phyloP scores from a whole-genome alignment of 768 basidiomycete genomes.

The Boletus subparvulus region DNA sequence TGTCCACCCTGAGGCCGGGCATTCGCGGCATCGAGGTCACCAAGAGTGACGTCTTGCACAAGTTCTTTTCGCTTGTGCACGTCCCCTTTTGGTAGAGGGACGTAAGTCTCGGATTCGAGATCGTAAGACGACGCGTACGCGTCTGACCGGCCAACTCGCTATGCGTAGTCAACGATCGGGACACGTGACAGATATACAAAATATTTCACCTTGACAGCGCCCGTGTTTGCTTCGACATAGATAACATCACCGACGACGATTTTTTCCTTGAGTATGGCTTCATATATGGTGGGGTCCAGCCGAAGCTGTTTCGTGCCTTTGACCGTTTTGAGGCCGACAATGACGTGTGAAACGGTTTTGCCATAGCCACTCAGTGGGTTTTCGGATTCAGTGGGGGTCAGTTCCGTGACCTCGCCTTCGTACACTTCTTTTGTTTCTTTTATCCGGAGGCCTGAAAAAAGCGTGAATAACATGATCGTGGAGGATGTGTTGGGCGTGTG shows the following conservation, averaged over 20 bases:
- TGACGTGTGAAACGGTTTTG: constrained; percentile 97
- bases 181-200: neutral
- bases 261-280: constrained; percentile 96
- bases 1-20: constrained; percentile 95
- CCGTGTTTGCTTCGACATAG: constrained; percentile 91
- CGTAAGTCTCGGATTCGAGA: constrained; percentile 97
- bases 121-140: constrained; percentile 98
- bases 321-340: constrained; percentile 93
- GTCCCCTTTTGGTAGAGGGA: constrained; percentile 94
- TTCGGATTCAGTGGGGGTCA: constrained; percentile 94
- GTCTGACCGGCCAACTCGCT: constrained; percentile 96
- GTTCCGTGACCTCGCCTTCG: constrained; percentile 96
- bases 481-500: neutral
- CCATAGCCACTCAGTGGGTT: constrained; percentile 98
- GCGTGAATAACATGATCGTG: neutral
- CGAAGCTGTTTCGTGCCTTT: constrained; percentile 93
- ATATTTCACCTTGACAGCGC: constrained; percentile 81
- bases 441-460: constrained; percentile 72
- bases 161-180: constrained; percentile 3
- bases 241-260: constrained; percentile 96
- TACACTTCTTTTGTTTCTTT: constrained; percentile 99
- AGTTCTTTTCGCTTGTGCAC: constrained; percentile 96
- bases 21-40: constrained; percentile 95
- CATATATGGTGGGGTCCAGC: constrained; percentile 93
- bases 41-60: constrained; percentile 92